These are phyloP conservation scores for Colletotrichum kahawae DNA, from an alignment of 2,329 filamentous ascomycete species.

Conservation along the genomic window DNA sequence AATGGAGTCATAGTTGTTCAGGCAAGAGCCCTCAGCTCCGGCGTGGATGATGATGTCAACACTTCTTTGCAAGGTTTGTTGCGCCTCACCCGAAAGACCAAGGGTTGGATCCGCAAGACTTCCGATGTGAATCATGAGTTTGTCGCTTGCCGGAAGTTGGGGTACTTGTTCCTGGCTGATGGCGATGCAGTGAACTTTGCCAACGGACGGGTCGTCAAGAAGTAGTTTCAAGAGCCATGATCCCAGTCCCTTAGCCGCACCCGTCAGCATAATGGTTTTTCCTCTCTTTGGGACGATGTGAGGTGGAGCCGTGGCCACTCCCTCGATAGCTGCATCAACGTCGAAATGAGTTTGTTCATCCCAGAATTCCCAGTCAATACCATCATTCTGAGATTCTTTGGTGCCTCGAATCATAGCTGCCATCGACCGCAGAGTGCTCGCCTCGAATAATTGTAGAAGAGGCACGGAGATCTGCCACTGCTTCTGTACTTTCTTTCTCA, in stretches of 20 bases:
- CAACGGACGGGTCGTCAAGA: constrained; percentile 31
- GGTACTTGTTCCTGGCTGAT: constrained; percentile 26
- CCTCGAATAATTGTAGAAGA: constrained; percentile 41
- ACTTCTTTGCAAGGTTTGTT: not conserved
- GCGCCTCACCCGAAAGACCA: constrained; percentile 36
- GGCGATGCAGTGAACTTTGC: constrained; percentile 48
- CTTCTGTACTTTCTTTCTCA: constrained; percentile 39
- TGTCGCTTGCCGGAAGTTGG: constrained; percentile 13
- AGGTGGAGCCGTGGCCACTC: not conserved
- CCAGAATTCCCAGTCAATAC: constrained; percentile 29
- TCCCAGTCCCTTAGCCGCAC: constrained; percentile 46
- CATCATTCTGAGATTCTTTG: not conserved
- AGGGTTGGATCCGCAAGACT: constrained; percentile 38
- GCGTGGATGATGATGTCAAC: constrained; percentile 57
- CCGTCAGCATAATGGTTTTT: constrained; percentile 38
- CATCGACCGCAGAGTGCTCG: constrained; percentile 44
- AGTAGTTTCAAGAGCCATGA: constrained; percentile 41
- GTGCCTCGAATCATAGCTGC: constrained; percentile 31
- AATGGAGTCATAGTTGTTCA: constrained; percentile 34
- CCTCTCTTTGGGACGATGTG: not conserved
- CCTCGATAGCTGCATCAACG: not conserved
- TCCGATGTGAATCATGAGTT: constrained; percentile 39
- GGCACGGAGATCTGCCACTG: constrained; percentile 33
- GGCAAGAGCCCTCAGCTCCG: constrained; percentile 39
- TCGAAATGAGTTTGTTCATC: constrained; percentile 25